Evolutionary conservation across 2,329 filamentous ascomycete genomes (phyloP), one percentile per base, ranked within the genome.

Genomic region (Lecanicillium sp.): DNA sequence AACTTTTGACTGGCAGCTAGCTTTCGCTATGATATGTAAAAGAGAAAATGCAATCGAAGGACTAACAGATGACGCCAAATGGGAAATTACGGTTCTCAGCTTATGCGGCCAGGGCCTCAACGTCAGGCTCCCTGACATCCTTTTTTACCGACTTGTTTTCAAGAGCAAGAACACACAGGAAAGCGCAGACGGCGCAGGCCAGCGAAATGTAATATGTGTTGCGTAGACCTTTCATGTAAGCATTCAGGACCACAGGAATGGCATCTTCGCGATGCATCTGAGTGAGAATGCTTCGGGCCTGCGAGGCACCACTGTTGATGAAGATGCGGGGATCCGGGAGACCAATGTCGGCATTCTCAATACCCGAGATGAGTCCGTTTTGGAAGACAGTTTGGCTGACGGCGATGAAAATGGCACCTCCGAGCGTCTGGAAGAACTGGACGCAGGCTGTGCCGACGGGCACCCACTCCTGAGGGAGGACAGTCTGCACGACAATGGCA

Each of bases 351-450:
- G 69, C 60, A 2, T 57, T 50, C n/a, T 59, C 53, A 3, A 88
- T 67, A 29, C 75, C 69, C 3, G 70, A 61, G 38, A 79, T 66
- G 15, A 87, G 67, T 0, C 74, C 78, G 57, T 86, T 85, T 53
- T 79, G 75, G 67, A 87, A 86, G 38, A 86, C 72, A 17, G 81
- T 79, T 60, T 87, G 80, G 0, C 78, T 77, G 9, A 85, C 77
- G 5, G 78, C 64, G 35, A 69, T 58, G 50, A 72, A 72, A 30
- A 75, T 62, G 44, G 70, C 62, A 9, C 72, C 73, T 23, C 71
- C 71, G 0, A 76, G 58, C 1, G 67, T 62, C 56, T 75, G 72
- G 4, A 61, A 60, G 53, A 75, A 72, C 17, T 75, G 66, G 2
- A 73, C 60, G 12, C 63, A 51, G 2, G 71, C 68, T 3, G 68